These are phyloP conservation scores for Triticum dicoccoides DNA, from an alignment of 176 grass and related monocot genomes.

Conservation along the genomic window DNA sequence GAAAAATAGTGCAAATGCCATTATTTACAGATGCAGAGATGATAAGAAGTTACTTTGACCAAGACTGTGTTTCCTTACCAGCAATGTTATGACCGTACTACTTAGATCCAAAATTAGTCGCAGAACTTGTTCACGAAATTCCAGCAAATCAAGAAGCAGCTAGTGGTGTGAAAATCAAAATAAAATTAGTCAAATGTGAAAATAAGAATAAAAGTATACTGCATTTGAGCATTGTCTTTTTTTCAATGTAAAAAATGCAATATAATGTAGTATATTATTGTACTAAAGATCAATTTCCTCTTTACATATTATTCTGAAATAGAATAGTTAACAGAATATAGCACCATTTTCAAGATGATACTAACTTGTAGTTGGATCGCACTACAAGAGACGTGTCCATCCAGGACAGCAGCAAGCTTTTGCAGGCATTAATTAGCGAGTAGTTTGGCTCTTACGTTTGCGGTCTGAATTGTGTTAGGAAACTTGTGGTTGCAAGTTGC, in stretches of 20 bases:
- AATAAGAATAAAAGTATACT: background rate
- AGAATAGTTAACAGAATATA: conserved; percentile 1
- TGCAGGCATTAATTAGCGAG: background rate
- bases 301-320: background rate
- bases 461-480: background rate
- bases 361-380: background rate
- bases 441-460: background rate
- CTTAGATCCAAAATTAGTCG: conserved; percentile 96
- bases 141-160: conserved; percentile 97
- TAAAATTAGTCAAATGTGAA: conserved; percentile 16
- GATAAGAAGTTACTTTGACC: background rate
- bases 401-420: background rate
- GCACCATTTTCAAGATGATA: background rate
- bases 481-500: background rate
- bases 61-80: conserved; percentile 51
- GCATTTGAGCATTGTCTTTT: background rate
- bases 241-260: background rate
- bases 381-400: background rate
- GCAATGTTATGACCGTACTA: conserved; percentile 96
- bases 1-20: conserved; percentile 25
- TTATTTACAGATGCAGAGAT: conserved; percentile 18
- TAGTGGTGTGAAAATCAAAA: conserved; percentile 30
- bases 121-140: conserved; percentile 93
- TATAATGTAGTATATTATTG: background rate
- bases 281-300: conserved; percentile 13